Conservation (phyloP, 371 early-diverging fungal species). For the Dipsacomyces acuminosporus region DNA sequence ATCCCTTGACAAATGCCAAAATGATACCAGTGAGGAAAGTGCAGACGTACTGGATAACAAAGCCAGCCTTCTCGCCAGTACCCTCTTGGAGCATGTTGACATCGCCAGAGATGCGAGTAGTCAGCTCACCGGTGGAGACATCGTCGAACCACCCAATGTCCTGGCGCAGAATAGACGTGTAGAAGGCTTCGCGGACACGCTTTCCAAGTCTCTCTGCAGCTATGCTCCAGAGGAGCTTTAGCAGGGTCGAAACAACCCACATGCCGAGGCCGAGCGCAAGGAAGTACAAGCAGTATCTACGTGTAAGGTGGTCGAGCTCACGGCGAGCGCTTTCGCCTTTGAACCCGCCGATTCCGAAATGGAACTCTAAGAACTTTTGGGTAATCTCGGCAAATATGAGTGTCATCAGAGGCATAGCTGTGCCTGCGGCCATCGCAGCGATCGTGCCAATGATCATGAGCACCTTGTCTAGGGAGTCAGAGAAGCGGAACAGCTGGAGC, state of each 20-base stretch:
- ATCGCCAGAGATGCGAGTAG: slow-evolving; percentile 59
- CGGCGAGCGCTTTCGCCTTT: slow-evolving; percentile 7
- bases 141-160: slow-evolving; percentile 69
- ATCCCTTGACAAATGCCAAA: slow-evolving; percentile 60
- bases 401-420: slow-evolving; percentile 55
- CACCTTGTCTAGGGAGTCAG: slow-evolving; percentile 54
- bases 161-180: slow-evolving; percentile 60
- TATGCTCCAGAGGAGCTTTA: slow-evolving; percentile 34
- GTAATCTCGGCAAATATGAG: slow-evolving; percentile 50
- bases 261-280: slow-evolving; percentile 30
- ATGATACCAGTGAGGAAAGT: slow-evolving; percentile 64
- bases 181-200: slow-evolving; percentile 52
- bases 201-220: slow-evolving; percentile 49
- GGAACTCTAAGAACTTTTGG: slow-evolving; percentile 29
- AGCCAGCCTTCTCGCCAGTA: slow-evolving; percentile 61
- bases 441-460: slow-evolving; percentile 53
- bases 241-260: slow-evolving; percentile 28
- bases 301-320: slow-evolving; percentile 25
- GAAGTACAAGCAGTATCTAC: slow-evolving; percentile 40
- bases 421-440: slow-evolving; percentile 50
- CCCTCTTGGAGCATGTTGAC: slow-evolving; percentile 54
- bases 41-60: slow-evolving; percentile 52
- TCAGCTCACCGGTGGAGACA: slow-evolving; percentile 55
- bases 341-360: slow-evolving; percentile 3
- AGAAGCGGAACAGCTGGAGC: slow-evolving; percentile 62